Conservation (phyloP, 2,329 filamentous ascomycete genomes). For the Fusarium sp. region DNA sequence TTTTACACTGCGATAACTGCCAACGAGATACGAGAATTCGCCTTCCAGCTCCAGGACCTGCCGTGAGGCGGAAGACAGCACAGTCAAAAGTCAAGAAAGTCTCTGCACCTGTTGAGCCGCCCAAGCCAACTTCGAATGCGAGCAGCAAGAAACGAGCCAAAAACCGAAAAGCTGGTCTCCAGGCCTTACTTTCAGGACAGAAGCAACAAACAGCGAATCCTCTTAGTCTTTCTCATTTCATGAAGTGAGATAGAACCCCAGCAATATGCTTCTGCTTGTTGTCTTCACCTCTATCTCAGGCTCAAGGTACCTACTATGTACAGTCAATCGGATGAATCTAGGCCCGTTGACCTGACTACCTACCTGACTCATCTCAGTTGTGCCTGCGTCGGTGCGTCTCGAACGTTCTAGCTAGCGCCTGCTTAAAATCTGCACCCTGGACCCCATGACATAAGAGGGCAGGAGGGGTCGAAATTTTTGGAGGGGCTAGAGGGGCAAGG, state of each 20-base stretch:
- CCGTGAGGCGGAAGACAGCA: constrained; percentile 39
- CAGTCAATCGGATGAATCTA: constrained; percentile 20
- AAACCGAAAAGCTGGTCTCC: constrained; percentile 72
- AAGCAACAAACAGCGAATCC: constrained; percentile 55
- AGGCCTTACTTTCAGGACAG: constrained; percentile 69
- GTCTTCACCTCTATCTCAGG: neutral
- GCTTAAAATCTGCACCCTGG: constrained; percentile 36
- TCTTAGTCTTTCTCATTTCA: constrained; percentile 67
- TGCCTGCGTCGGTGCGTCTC: constrained; percentile 12
- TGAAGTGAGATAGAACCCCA: constrained; percentile 49
- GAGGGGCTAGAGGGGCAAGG: no score
- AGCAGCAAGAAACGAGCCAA: constrained; percentile 75
- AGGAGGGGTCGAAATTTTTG: no score
- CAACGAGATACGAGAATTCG: constrained; percentile 55
- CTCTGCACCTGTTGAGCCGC: constrained; percentile 28
- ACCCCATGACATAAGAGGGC: constrained; percentile 46
- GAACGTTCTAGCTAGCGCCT: constrained; percentile 43
- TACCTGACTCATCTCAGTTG: constrained; percentile 22
- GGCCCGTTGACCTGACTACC: constrained; percentile 6
- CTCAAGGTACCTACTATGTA: neutral
- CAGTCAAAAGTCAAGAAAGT: constrained; percentile 34
- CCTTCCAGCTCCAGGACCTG: constrained; percentile 53
- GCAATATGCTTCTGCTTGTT: neutral
- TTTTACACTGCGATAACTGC: constrained; percentile 60
- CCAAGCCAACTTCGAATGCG: constrained; percentile 60